Evolutionary conservation across 1,284 basidiomycete species (phyloP).

Genomic region (Pseudomicrostroma phylloplanum): DNA sequence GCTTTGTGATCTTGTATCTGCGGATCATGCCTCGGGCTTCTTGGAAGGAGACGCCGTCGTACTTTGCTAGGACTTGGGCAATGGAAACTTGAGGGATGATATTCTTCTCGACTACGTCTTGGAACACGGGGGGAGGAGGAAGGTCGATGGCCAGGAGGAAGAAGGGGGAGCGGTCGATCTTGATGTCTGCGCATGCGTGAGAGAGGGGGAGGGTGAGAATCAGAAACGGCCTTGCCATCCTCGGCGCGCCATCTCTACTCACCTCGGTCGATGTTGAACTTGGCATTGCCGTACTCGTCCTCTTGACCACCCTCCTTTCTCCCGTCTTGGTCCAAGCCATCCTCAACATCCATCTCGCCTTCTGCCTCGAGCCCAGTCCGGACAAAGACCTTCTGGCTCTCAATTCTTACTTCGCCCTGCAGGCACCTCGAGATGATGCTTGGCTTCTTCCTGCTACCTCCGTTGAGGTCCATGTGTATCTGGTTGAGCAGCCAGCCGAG

Average conservation of each 20-base stretch:
- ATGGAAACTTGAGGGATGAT: slow-evolving; percentile 97
- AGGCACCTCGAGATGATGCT: slow-evolving; percentile 81
- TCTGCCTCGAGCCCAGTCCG: slow-evolving; percentile 27
- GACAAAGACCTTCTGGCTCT: slow-evolving; percentile 80
- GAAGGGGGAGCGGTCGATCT: slow-evolving; percentile 79
- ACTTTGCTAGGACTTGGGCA: slow-evolving; percentile 85
- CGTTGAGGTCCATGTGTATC: slow-evolving; percentile 84
- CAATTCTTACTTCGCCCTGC: slow-evolving; percentile 84
- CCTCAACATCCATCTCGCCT: slow-evolving; percentile 8
- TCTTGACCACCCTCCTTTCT: slow-evolving; percentile 33
- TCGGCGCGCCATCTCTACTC: background rate
- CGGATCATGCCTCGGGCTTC: slow-evolving; percentile 49
- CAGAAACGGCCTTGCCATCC: background rate
- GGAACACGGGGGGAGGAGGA: slow-evolving; percentile 90
- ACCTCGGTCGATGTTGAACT: slow-evolving; percentile 32
- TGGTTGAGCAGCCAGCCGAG: slow-evolving; percentile 90
- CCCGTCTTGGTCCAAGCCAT: slow-evolving; percentile 31
- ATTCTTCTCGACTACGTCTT: slow-evolving; percentile 86
- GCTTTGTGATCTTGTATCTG: slow-evolving; percentile 76
- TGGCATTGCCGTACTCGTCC: slow-evolving; percentile 30
- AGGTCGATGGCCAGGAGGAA: slow-evolving; percentile 91
- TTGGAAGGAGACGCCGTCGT: slow-evolving; percentile 63
- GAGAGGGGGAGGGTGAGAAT: background rate
- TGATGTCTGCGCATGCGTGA: slow-evolving; percentile 62
- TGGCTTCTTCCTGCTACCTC: slow-evolving; percentile 49